These are phyloP conservation scores for Gossypium laxum DNA, from an alignment of 441 rosid genomes.

Conservation along the genomic window DNA sequence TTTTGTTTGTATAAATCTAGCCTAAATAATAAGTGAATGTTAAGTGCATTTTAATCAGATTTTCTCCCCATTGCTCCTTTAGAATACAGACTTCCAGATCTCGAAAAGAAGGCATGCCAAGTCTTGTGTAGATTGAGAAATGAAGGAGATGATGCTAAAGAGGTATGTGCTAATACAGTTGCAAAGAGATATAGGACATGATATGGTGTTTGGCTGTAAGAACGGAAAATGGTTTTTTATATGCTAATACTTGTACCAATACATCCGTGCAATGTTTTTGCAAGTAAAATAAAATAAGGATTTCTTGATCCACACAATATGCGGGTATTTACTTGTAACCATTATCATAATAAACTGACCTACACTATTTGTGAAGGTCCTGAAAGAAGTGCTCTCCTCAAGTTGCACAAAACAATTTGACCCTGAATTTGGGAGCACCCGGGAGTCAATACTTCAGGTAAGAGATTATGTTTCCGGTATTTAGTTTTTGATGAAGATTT, in stretches of 20 bases:
- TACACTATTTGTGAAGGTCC: slow-evolving; percentile 29
- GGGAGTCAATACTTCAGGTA: slow-evolving; percentile 78
- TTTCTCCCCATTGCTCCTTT: slow-evolving; percentile 14
- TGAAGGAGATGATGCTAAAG: slow-evolving; percentile 57
- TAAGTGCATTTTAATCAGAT: background rate
- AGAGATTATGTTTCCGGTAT: slow-evolving; percentile 2
- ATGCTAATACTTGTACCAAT: background rate
- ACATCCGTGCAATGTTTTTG: background rate
- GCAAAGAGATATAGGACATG: slow-evolving; percentile 1
- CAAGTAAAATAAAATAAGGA: background rate
- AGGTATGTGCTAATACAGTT: slow-evolving; percentile 34
- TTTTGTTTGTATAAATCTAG: background rate
- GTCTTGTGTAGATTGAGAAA: slow-evolving; percentile 58
- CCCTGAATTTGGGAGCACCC: slow-evolving; percentile 52
- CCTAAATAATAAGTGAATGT: background rate
- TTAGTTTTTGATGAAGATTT: background rate
- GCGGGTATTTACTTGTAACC: slow-evolving; percentile 1
- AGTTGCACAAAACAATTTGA: slow-evolving; percentile 33
- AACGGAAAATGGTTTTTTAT: background rate
- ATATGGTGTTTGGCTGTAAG: slow-evolving; percentile 1
- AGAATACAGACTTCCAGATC: slow-evolving; percentile 43
- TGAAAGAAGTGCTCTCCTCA: slow-evolving; percentile 51
- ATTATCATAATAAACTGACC: slow-evolving; percentile 17
- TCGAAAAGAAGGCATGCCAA: slow-evolving; percentile 61
- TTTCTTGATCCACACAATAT: slow-evolving; percentile 8